Evolutionary conservation across 2,329 filamentous ascomycete species (phyloP), one percentile per base, ranked within the genome.

Genomic region (Chalaropsis ovoidea): DNA sequence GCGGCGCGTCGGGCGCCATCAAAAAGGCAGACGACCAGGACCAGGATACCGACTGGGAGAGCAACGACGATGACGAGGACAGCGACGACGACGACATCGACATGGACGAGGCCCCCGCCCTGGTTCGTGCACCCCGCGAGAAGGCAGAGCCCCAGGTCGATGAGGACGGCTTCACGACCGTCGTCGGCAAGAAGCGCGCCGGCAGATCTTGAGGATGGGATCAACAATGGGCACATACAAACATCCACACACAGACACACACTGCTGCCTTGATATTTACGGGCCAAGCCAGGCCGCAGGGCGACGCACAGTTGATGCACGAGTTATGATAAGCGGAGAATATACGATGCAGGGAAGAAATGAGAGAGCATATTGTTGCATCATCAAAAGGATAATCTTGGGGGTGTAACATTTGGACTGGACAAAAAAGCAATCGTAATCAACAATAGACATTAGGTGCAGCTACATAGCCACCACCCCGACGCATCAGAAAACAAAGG

Each of bases 81-180:
- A 80, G 79, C 2, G 78, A 78, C 17, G 79, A 76, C 11, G 81
- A 86, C 2, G 78, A 78, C 17, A 79, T 76, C 11, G 81, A 86
- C 61, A 89, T 89, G 86, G 82, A 78, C 49, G 87, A 90, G 68
- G 88, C 87, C 43, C 85, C 87, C 7, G 75, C 81, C 56, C 74
- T 88, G 68, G 81, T 85, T 49, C 73, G 78, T 47, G 78, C 73
- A 58, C 77, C 79, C 15, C 85, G 80, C 73, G 84, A 89, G 74
- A 89, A 85, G 76, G 74, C 79, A 17, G 81, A 82, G 72, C 87
- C 88, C 0, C 84, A 90, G 73, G 79, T 92, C 58, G 89, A 93
- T 74, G 88, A 91, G 70, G 89, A 93, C 72, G 89, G 89, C 3
- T 93, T 93, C 73, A 89, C 85, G 17, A 89, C 82, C 75, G 88